These are phyloP conservation scores for Penicillium sp. DNA, from an alignment of 2,329 filamentous ascomycete species.

Conservation along the genomic window DNA sequence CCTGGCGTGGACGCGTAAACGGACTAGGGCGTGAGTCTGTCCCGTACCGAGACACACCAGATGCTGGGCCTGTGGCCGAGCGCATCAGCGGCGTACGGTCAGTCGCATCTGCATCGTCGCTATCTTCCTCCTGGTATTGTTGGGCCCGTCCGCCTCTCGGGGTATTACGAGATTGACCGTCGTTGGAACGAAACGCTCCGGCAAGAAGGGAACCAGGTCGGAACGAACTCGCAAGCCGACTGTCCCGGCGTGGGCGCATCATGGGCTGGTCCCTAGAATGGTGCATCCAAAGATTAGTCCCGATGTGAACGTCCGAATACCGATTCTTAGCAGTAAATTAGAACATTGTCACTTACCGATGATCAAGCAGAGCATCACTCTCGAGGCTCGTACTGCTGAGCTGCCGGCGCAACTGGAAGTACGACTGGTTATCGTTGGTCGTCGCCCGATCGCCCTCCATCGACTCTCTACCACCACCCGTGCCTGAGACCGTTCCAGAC, in stretches of 20 bases:
- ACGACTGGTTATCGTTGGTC: constrained; percentile 43
- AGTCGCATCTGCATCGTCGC: constrained; percentile 41
- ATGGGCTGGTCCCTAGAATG: constrained; percentile 57
- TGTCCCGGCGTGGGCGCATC: constrained; percentile 65
- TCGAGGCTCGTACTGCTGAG: constrained; percentile 84
- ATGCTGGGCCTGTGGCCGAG: constrained; percentile 32
- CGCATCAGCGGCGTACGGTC: constrained; percentile 60
- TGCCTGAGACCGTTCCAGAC: constrained; percentile 55
- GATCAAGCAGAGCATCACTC: constrained; percentile 83
- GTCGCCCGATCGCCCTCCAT: constrained; percentile 32
- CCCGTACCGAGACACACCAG: constrained; percentile 40
- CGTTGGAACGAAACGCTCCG: constrained; percentile 49
- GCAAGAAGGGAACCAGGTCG: constrained; percentile 37
- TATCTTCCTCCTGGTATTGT: constrained; percentile 28
- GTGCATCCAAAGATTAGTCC: constrained; percentile 20
- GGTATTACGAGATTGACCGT: constrained; percentile 34
- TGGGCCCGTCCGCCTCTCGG: constrained; percentile 34
- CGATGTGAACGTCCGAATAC: neutral
- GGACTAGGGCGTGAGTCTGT: constrained; percentile 33
- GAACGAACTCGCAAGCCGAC: constrained; percentile 44
- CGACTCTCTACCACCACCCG: constrained; percentile 35
- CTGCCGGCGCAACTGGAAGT: constrained; percentile 61
- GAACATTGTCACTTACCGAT: constrained; percentile 59
- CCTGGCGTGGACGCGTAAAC: constrained; percentile 29
- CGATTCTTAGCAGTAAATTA: no score